Conservation (phyloP, 495 filamentous ascomycete genomes). For the Penicillium coffeae region DNA sequence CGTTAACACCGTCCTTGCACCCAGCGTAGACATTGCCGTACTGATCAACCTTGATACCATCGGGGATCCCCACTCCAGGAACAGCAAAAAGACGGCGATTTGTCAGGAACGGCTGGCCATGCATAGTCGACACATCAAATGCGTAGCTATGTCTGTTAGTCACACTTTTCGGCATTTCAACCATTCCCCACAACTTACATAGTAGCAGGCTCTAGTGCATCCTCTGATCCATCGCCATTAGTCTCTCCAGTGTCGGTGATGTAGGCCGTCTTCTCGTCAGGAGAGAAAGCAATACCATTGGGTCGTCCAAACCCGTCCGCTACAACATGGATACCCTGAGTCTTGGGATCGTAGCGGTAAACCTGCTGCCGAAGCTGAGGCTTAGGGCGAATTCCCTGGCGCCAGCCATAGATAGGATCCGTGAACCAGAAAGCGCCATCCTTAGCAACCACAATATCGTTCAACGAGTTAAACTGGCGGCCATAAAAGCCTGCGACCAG, state of each 20-base stretch:
- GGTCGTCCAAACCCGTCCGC: constrained; percentile 48
- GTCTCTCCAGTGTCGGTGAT: constrained; percentile 45
- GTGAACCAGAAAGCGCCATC: constrained; percentile 54
- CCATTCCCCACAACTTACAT: constrained; percentile 20
- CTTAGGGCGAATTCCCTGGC: constrained; percentile 40
- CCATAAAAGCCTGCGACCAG: constrained; percentile 42
- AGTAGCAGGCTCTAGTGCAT: constrained; percentile 16
- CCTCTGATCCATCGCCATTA: constrained; percentile 20
- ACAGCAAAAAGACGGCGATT: constrained; percentile 60
- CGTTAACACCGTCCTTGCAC: constrained; percentile 58
- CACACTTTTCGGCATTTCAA: not conserved
- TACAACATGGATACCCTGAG: constrained; percentile 42
- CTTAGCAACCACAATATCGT: constrained; percentile 41
- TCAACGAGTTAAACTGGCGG: constrained; percentile 43
- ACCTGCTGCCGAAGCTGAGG: constrained; percentile 45
- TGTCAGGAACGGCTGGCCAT: constrained; percentile 36
- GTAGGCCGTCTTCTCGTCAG: constrained; percentile 45
- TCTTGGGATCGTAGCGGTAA: constrained; percentile 50
- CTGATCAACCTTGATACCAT: constrained; percentile 59
- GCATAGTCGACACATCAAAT: constrained; percentile 18
- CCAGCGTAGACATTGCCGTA: constrained; percentile 61
- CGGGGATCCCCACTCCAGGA: constrained; percentile 49
- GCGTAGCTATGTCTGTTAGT: constrained; percentile 18
- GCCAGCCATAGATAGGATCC: constrained; percentile 47
- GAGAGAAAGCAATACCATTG: constrained; percentile 47